Base-by-base conservation (phyloP, 306 rosid species). In the Senna tora region DNA sequence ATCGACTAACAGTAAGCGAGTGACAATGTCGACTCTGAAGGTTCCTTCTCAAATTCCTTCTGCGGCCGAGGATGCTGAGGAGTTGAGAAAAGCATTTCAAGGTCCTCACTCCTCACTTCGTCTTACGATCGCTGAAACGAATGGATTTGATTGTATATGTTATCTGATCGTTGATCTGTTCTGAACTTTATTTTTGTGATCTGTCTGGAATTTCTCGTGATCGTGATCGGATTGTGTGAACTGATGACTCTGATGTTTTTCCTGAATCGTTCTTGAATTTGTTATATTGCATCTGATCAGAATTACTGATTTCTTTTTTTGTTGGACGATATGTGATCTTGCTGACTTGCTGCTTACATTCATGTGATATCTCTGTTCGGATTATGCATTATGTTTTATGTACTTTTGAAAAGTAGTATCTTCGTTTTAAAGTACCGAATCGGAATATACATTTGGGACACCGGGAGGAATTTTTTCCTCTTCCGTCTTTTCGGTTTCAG, bases 31-130 rank as follows among this genome's bases (percentile, higher is more conserved):
- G 69, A 80, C 88, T 51, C 55, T 91, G 56, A 78, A 47, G 69
- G 92, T 86, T 28, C 97, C 98, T 2, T 50, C 69, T 61, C 81
- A 80, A 7, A 74, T 86, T 80, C 97, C 98, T 77, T 72, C 92
- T 73, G 86, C 98, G 0, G 55, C 71, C 0, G 92, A 93, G 71
- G 98, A 93, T 84, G 62, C 80, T 46, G 97, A 91, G 73, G 97
- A 89, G 76, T 87, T 93, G 78, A 78, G 82, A 6, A 86, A 83
- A 73, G 96, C 98, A 73, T 89, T 91, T 75, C 75, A 89, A 84
- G 96, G 98, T 86, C 63, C 67, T 19, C 30, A 61, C 1, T 86
- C 63, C 67, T 19, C n/a, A 61, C 4, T 5, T 61, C n/a, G 16
- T 58, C 6, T 15, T 7, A 10, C 14, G 60, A 54, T 21, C 46